Evolutionary conservation across 192 early-diverging fungal species (phyloP), one percentile per base, ranked within the genome.

Genomic region (Coemansia sp.): DNA sequence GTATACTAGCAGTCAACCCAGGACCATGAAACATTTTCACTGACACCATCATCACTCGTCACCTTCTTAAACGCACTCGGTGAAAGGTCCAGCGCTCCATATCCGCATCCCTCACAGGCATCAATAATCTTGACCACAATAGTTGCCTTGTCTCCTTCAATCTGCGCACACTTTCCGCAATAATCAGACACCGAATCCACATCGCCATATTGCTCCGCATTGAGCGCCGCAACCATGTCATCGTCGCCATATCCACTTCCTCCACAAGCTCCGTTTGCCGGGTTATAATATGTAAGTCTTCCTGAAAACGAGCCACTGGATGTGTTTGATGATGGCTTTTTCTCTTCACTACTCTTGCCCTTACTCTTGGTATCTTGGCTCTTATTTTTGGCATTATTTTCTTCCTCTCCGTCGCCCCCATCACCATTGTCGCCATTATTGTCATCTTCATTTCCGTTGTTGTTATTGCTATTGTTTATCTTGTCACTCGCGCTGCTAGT

Each of bases 101-200:
- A 35, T 0, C 44, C n/a, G 28, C 81, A 83, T 9, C 38, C 53
- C 5, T 61, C 61, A 24, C 82, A 84, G 10, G 65, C 79, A 45
- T 83, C 81, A 8, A 79, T 67, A 15, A 81, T 72, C 28, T 52
- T 80, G 32, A 76, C 82, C 18, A 45, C 53, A 18, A 79, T 72
- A 2, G 68, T 25, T 11, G 67, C 80, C 30, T 70, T 75, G 4
- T 72, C 72, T 27, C 78, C 77, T n/a, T 50, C 62, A 5, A 81
- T 69, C 11, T 23, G 56, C n/a, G 62, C 72, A 44, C 60, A 57
- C 22, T 50, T 61, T 23, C 77, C 74, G 52, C 81, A 83, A 26
- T 55, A 45, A 18, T 30, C 32, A 7, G 78, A 69, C 7, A 64
- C 69, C 0, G 46, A 60, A 45, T 74, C 62, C 0, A 61, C 51